Evolutionary conservation across 2,329 filamentous ascomycete genomes (phyloP), one percentile per base, ranked within the genome.

Genomic region (Aspergillus sp.): DNA sequence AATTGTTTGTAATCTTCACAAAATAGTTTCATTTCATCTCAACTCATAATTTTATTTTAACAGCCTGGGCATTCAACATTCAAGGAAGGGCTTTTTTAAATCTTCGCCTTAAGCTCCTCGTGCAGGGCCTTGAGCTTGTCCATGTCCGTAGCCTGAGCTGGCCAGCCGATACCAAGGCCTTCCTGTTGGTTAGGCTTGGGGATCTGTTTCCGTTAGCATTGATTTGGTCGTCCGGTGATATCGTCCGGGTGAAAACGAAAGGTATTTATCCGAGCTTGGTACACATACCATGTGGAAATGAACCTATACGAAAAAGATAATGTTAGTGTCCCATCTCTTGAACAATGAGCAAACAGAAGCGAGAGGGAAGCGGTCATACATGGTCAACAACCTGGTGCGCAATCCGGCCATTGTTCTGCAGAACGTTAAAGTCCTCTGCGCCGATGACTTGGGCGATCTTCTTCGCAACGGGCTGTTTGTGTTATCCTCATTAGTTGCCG

Each of bases 311-410:
- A 39, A 36, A 19, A 19, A 19, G 19, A 19, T 19, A 2, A 19
- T 19, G 19, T 19, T 19, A 19, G 19, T 19, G 19, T 19, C 19
- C 19, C 19, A 19, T 19, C 19, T 19, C 19, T 19, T 19, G 19
- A 19, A 19, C 9, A n/a, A 36, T 7, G n/a, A 12, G 10, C 6
- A 38, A 7, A 7, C 12, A 7, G 4, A 7, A 19, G 4, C n/a
- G 5, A 19, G n/a, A 7, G 19, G 3, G 5, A 39, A 8, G 9
- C 12, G 10, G 43, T 73, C 81, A 72, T 73, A 93, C 91, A 72
- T 98, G 93, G 57, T 88, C 85, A 52, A 98, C 91, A 53, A 85
- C 76, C 73, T 97, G 93, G 69, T 98, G 93, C 12, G 93, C 93
- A 60, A 91, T 80, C 26, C 80, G 76, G 44, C 93, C 93, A 63